These are phyloP conservation scores for Ramularia endophylla DNA, from an alignment of 2,329 filamentous ascomycete genomes.

Conservation along the genomic window DNA sequence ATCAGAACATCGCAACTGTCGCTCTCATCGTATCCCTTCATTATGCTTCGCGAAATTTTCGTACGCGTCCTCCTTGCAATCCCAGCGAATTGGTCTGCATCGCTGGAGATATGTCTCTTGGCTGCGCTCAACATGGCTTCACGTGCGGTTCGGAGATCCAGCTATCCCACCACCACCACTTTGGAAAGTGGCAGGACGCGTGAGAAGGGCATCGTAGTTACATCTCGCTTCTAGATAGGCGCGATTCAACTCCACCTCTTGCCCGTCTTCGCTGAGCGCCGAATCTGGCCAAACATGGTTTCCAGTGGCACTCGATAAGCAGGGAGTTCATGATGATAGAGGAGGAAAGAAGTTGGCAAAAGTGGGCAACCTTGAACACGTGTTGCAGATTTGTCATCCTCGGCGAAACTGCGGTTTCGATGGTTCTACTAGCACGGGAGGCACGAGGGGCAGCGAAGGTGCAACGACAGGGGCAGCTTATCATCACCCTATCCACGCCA, in stretches of 20 bases:
- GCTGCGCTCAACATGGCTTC: slow-evolving; percentile 3
- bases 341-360: too few relatives aligned
- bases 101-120: slow-evolving; percentile 8
- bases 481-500: slow-evolving; percentile 4
- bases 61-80: slow-evolving; percentile 4
- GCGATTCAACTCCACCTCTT: too few relatives aligned
- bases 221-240: not conserved
- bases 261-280: too few relatives aligned
- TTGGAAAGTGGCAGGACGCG: too few relatives aligned
- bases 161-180: not conserved
- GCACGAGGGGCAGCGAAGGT: too few relatives aligned
- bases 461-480: slow-evolving; percentile 3
- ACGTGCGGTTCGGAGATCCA: not conserved
- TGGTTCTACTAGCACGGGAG: not conserved
- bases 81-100: not conserved
- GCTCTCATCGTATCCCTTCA: slow-evolving; percentile 2
- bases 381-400: too few relatives aligned
- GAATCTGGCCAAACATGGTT: too few relatives aligned
- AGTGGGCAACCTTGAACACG: too few relatives aligned
- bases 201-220: too few relatives aligned
- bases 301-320: too few relatives aligned
- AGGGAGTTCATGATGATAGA: too few relatives aligned
- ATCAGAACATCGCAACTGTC: slow-evolving; percentile 21
- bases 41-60: slow-evolving; percentile 13
- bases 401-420: not conserved